phyloP scores from a whole-genome alignment of 257 asterid species.

The Solanum ossicruentum region DNA sequence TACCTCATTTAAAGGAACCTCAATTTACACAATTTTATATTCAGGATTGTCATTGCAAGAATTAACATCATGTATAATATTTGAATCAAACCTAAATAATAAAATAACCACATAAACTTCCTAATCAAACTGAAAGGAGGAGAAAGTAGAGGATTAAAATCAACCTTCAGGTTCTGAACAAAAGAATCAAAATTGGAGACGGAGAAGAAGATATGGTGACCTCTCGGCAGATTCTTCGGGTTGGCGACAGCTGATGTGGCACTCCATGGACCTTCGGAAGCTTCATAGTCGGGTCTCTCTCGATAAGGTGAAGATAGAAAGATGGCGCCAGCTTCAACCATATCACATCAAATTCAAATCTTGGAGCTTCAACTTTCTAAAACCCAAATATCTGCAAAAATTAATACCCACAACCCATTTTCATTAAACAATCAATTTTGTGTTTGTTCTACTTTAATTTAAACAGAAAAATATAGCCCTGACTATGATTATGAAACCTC shows the following conservation, averaged over 20 bases:
- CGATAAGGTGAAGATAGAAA: slow-evolving; percentile 64
- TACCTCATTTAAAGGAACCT: background rate
- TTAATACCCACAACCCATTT: background rate
- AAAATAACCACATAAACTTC: background rate
- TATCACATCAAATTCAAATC: slow-evolving; percentile 48
- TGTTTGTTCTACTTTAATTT: background rate
- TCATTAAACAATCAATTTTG: background rate
- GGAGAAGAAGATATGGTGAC: slow-evolving; percentile 76
- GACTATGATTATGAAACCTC: slow-evolving; percentile 27
- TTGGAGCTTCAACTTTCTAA: slow-evolving; percentile 64
- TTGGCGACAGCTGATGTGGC: slow-evolving; percentile 38
- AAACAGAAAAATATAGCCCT: background rate
- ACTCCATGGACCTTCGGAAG: slow-evolving; percentile 85
- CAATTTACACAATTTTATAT: background rate
- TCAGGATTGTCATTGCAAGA: background rate
- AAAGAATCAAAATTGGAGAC: slow-evolving; percentile 59
- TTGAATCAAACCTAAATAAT: background rate
- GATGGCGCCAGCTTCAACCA: slow-evolving; percentile 75
- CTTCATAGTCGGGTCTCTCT: slow-evolving; percentile 56
- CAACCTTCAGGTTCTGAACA: slow-evolving; percentile 51
- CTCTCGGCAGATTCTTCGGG: slow-evolving; percentile 51
- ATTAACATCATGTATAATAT: background rate
- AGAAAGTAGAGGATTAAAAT: background rate
- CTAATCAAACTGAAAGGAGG: background rate
- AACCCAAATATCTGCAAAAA: slow-evolving; percentile 54